Conservation (phyloP, 2,329 filamentous ascomycete species). For the Botrytis pseudocinerea region DNA sequence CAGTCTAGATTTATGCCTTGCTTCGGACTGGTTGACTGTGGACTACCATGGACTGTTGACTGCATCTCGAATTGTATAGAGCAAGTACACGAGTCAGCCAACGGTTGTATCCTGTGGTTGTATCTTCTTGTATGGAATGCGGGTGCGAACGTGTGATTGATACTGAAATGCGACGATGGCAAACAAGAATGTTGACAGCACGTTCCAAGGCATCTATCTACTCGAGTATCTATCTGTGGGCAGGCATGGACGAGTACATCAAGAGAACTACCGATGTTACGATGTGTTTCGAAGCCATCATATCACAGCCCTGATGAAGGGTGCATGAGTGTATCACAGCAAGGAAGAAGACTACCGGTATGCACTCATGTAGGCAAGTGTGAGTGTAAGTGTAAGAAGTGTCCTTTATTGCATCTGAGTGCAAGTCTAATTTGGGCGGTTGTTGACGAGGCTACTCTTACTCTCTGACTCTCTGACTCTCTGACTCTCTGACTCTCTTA, state of each 20-base stretch:
- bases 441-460: not conserved
- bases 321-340: not conserved
- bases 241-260: not conserved
- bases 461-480: not conserved
- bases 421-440: not conserved
- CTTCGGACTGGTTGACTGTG: conserved; percentile 5
- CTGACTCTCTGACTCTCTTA: too few species aligned
- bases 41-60: not conserved
- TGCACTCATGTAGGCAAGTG: not conserved
- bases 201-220: not conserved
- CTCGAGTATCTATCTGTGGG: not conserved
- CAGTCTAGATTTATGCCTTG: conserved; percentile 5
- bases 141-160: not conserved
- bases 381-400: not conserved
- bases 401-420: not conserved
- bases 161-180: not conserved
- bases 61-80: not conserved
- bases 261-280: not conserved
- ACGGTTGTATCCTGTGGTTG: not conserved
- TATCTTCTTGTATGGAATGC: not conserved
- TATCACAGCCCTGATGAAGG: not conserved
- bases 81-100: not conserved
- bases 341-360: too few species aligned
- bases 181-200: not conserved
- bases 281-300: not conserved